A percentile compares a stretch with the other conserved stretches of the same genome.
These are phyloP conservation scores for Aspergillus ustus DNA, from an alignment of 2,329 filamentous ascomycete genomes.

Conservation along the genomic window DNA sequence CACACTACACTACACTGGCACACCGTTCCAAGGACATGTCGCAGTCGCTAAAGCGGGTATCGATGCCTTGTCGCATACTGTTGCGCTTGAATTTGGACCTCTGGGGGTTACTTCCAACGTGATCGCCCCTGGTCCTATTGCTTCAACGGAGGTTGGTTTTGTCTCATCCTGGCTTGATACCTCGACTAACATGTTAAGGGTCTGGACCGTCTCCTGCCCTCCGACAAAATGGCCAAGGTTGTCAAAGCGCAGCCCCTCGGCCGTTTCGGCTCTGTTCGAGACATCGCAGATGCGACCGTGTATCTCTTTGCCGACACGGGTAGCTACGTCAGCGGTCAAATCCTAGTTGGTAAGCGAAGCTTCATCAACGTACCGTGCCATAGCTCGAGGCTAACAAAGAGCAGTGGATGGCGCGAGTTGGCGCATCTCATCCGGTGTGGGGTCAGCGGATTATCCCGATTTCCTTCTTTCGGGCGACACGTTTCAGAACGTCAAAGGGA, in stretches of 20 bases:
- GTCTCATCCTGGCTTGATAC: not conserved
- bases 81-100: slow-evolving; percentile 89
- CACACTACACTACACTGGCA: slow-evolving; percentile 87
- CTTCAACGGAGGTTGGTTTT: slow-evolving; percentile 68
- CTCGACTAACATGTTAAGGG: slow-evolving; percentile 50
- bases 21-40: slow-evolving; percentile 87
- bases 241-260: slow-evolving; percentile 69
- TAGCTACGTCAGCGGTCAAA: slow-evolving; percentile 83
- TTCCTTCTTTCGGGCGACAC: slow-evolving; percentile 59
- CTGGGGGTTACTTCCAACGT: slow-evolving; percentile 85
- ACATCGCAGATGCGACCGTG: slow-evolving; percentile 91
- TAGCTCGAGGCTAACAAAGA: not conserved
- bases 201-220: slow-evolving; percentile 65
- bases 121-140: slow-evolving; percentile 85
- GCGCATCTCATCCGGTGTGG: slow-evolving; percentile 39
- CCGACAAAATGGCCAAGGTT: slow-evolving; percentile 54
- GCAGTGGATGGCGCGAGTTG: slow-evolving; percentile 49
- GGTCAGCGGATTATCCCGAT: slow-evolving; percentile 58
- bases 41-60: slow-evolving; percentile 88
- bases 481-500: slow-evolving; percentile 63
- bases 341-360: slow-evolving; percentile 62
- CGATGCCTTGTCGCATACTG: slow-evolving; percentile 78
- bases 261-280: slow-evolving; percentile 76
- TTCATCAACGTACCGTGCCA: no score
- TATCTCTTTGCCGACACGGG: slow-evolving; percentile 86